Evolutionary conservation across 768 basidiomycete genomes (phyloP).

Genomic region (Amanita jacksonii): DNA sequence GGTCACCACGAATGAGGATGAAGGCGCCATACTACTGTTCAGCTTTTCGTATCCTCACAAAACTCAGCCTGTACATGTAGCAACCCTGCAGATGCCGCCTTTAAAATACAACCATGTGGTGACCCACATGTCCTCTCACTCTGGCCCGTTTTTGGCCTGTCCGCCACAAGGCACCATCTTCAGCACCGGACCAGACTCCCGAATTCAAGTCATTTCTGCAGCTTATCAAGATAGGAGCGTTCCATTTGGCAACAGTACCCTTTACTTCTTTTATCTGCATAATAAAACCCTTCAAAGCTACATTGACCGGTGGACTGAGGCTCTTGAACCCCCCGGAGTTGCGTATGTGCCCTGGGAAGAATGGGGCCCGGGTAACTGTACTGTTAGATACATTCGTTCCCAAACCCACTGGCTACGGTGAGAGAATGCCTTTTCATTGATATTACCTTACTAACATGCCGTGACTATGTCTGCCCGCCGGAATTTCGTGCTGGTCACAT

Average conservation of each 20-base stretch:
- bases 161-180: constrained; percentile 18
- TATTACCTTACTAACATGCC: background rate
- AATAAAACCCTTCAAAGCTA: background rate
- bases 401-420: constrained; percentile 13
- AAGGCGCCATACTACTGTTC: constrained; percentile 30
- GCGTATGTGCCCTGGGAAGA: constrained; percentile 8
- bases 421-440: background rate
- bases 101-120: constrained; percentile 7
- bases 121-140: constrained; percentile 19
- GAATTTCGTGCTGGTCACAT: background rate
- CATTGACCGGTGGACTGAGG: background rate
- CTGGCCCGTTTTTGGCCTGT: constrained; percentile 22
- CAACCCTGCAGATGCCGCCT: constrained; percentile 12
- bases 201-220: constrained; percentile 2
- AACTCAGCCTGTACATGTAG: constrained; percentile 8
- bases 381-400: background rate
- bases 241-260: background rate
- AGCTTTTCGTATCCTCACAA: constrained; percentile 25
- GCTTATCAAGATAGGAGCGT: background rate
- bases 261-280: constrained; percentile 2
- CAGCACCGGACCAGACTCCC: constrained; percentile 10
- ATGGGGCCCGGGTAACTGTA: constrained; percentile 11
- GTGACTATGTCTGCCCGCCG: constrained; percentile 8
- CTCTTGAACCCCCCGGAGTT: too few species aligned
- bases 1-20: constrained; percentile 33